Conservation (phyloP, 78 protist genomes). For the Monocercomonoides exilis region DNA sequence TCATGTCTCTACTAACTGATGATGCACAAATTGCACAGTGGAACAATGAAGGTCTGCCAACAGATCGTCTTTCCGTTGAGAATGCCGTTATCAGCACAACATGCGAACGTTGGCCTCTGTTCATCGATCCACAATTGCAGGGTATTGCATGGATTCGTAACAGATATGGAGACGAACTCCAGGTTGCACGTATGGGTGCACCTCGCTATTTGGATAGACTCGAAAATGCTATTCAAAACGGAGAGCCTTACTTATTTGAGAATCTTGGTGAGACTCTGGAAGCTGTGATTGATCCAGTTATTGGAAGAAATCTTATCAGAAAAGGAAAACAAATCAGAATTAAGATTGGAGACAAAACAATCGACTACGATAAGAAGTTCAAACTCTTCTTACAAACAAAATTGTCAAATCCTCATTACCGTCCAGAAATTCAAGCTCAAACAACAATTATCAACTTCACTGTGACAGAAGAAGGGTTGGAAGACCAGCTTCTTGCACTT, state of each 20-base stretch:
- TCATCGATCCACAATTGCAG: slow-evolving; percentile 80
- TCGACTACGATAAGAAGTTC: slow-evolving; percentile 46
- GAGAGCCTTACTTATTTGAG: slow-evolving; percentile 49
- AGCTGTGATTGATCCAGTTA: slow-evolving; percentile 51
- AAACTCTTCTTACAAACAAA: slow-evolving; percentile 65
- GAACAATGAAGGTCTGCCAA: slow-evolving; percentile 65
- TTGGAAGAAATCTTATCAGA: neutral
- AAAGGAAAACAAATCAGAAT: slow-evolving; percentile 7
- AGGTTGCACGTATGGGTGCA: neutral
- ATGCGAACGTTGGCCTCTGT: slow-evolving; percentile 71
- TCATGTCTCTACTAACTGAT: slow-evolving; percentile 29
- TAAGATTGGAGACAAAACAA: slow-evolving; percentile 55
- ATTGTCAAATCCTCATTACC: slow-evolving; percentile 73
- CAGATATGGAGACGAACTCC: neutral
- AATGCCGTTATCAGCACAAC: slow-evolving; percentile 65
- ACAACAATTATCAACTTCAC: slow-evolving; percentile 75
- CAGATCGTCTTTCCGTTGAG: slow-evolving; percentile 66
- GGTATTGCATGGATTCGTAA: slow-evolving; percentile 54
- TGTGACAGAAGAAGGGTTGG: slow-evolving; percentile 72
- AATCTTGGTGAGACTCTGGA: slow-evolving; percentile 46
- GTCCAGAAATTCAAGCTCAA: slow-evolving; percentile 76
- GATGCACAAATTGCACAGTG: slow-evolving; percentile 42
- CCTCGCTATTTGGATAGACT: slow-evolving; percentile 27
- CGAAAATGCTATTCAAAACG: slow-evolving; percentile 33
- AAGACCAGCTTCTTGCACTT: slow-evolving; percentile 77